Evolutionary conservation across 768 basidiomycete genomes (phyloP), one percentile per base, ranked within the genome.

Genomic region (Lactarius pseudohatsudake): DNA sequence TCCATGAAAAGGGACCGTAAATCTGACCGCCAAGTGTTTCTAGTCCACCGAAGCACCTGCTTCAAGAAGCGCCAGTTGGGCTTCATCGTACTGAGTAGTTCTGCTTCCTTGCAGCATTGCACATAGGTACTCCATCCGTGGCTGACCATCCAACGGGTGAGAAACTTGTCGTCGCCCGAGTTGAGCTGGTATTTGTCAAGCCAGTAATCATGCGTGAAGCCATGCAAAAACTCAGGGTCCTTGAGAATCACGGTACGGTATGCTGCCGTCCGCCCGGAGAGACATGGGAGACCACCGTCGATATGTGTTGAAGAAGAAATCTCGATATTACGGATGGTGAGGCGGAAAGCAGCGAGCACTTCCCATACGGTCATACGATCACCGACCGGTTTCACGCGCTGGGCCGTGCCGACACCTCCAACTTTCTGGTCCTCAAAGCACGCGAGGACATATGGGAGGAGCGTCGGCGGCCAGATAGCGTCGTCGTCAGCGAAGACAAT

Each of bases 61-160:
- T 95, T 94, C 77, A 96, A 79, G 80, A 96, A 96, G 61, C 92
- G 83, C 94, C 94, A 96, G 78, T 96, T 92, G 32, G 93, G 93
- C 77, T 96, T 96, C 94, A 96, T 98, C 60, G 94, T 96, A 75
- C 88, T 90, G 67, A 94, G 79, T 16, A 96, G 79, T 77, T 96
- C 94, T 16, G 87, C 89, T 77, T 92, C 90, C 75, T 84, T 86
- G 80, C 90, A 94, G 75, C 85, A 86, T 75, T 94, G 92, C 38
- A 96, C 91, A 75, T 93, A 95, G n/a, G 93, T 96, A 75, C 83
- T 89, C 94, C 95, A 96, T 18, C 94, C 93, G 72, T 96, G 94
- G 73, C 86, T 88, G 66, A 96, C 94, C 92, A 96, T 94, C 94
- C 95, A 96, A 55, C 94, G 81, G 20, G 95, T 98, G 74, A 96